phyloP scores from a whole-genome alignment of 495 filamentous ascomycete species.

The Penicillium macrosclerotiorum region DNA sequence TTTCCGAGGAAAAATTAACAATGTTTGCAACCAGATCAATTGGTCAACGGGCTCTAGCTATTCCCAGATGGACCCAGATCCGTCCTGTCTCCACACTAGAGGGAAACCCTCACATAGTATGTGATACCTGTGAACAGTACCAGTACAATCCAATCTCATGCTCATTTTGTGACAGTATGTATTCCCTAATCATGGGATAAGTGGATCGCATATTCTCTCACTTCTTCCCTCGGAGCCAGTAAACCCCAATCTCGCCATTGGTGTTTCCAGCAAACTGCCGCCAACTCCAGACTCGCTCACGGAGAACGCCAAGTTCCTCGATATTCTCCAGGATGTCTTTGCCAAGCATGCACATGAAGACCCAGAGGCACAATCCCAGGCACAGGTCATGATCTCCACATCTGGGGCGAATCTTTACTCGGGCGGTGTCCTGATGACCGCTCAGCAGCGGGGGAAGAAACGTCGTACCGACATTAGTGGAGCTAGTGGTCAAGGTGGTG shows the following conservation, averaged over 20 bases:
- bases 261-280: constrained; percentile 67
- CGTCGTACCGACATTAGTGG: constrained; percentile 58
- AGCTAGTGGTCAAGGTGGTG: constrained; percentile 78
- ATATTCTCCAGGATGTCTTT: constrained; percentile 72
- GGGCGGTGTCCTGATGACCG: constrained; percentile 62
- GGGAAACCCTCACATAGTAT: constrained; percentile 55
- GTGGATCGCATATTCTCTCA: constrained; percentile 59
- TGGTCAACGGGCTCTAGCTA: constrained; percentile 16
- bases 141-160: constrained; percentile 2
- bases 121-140: constrained; percentile 3
- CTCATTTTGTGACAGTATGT: constrained; percentile 60
- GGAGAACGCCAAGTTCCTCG: constrained; percentile 74
- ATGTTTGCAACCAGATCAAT: constrained; percentile 30
- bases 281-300: constrained; percentile 73
- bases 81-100: constrained; percentile 52
- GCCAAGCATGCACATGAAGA: constrained; percentile 68
- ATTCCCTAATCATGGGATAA: constrained; percentile 51
- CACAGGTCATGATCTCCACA: constrained; percentile 73
- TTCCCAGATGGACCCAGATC: constrained; percentile 27
- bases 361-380: constrained; percentile 69
- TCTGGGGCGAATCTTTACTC: constrained; percentile 68
- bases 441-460: constrained; percentile 33
- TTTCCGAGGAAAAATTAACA: background rate
- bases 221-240: constrained; percentile 75
- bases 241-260: constrained; percentile 66